phyloP scores from a whole-genome alignment of 805 yeast genomes.

The Suhomyces kilbournensis region DNA sequence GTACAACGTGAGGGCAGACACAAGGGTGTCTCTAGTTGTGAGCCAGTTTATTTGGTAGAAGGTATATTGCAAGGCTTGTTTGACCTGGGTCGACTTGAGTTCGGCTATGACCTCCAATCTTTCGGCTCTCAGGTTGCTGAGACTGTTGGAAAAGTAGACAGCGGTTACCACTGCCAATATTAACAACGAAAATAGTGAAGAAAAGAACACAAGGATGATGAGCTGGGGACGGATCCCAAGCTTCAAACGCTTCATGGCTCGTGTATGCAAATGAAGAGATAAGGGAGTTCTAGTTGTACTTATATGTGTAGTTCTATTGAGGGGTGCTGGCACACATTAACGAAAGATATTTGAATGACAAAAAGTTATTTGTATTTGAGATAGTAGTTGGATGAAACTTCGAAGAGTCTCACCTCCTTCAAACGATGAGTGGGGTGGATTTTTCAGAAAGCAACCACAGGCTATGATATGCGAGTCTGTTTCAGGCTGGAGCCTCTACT shows the following conservation, averaged over 20 bases:
- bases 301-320: neutral
- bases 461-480: neutral
- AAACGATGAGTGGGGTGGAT: neutral
- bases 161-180: conserved; percentile 73
- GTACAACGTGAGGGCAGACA: conserved; percentile 56
- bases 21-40: conserved; percentile 58
- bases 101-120: conserved; percentile 76
- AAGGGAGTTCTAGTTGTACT: neutral
- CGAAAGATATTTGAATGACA: neutral
- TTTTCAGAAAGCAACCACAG: neutral
- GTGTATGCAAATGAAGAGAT: neutral
- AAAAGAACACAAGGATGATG: conserved; percentile 63
- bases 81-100: conserved; percentile 74
- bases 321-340: neutral
- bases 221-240: conserved; percentile 76
- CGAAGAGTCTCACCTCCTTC: neutral
- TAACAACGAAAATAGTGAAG: conserved; percentile 66
- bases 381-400: neutral
- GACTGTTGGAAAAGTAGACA: conserved; percentile 64
- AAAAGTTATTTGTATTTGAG: neutral
- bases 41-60: conserved; percentile 71
- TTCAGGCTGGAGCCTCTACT: neutral
- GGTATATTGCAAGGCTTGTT: conserved; percentile 59
- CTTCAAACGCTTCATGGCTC: conserved; percentile 37
- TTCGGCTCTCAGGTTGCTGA: conserved; percentile 62